These are phyloP conservation scores for Cocos nucifera DNA, from an alignment of 176 grass and related monocot species.

Conservation along the genomic window DNA sequence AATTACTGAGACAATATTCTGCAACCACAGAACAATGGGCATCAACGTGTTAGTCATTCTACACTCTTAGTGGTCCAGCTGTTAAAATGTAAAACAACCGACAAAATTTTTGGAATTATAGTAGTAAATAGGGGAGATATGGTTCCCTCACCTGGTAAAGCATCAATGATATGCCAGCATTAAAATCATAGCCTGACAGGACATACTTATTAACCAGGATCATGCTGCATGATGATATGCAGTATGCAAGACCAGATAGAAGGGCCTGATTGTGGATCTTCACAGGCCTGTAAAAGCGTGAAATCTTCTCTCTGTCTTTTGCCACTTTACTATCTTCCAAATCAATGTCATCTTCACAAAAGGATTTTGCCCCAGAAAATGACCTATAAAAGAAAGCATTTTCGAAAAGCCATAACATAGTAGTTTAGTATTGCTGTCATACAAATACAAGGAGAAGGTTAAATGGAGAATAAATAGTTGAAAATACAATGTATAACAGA, in stretches of 20 bases:
- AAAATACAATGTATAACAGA: too few relatives aligned
- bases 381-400: constrained; percentile 35
- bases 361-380: constrained; percentile 23
- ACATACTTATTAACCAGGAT: constrained; percentile 91
- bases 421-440: too few relatives aligned
- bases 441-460: constrained; percentile 4
- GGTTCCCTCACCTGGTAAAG: constrained; percentile 61
- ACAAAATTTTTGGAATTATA: constrained; percentile 5
- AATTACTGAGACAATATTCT: constrained; percentile 80
- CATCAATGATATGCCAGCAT: constrained; percentile 92
- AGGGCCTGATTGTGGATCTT: constrained; percentile 73
- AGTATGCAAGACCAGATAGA: constrained; percentile 85
- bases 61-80: too few relatives aligned
- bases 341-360: constrained; percentile 46
- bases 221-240: constrained; percentile 90
- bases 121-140: constrained; percentile 12
- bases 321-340: constrained; percentile 67
- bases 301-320: constrained; percentile 56
- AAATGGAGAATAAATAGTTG: background rate
- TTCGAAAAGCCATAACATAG: constrained; percentile 7
- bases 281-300: constrained; percentile 22
- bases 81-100: constrained; percentile 5
- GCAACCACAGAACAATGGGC: constrained; percentile 32
- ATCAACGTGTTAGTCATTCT: constrained; percentile 9
- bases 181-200: constrained; percentile 77